Evolutionary conservation across 768 basidiomycete species (phyloP).

Genomic region (Hygrophoropsis aurantiaca): DNA sequence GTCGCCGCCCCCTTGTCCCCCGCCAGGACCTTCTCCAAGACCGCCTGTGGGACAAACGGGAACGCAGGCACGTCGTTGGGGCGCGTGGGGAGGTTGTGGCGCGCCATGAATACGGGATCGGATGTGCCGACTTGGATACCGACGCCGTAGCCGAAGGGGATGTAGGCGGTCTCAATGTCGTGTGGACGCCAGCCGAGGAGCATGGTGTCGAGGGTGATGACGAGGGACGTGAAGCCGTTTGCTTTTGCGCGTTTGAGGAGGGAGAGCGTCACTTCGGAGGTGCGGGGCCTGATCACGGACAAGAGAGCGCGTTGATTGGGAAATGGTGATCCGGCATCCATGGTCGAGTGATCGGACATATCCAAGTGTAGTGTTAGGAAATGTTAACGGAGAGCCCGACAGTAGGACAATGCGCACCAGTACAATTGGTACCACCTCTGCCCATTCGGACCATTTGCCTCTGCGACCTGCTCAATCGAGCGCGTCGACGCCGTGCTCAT

Average conservation of each 20-base stretch:
- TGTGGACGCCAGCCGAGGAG: slow-evolving; percentile 74
- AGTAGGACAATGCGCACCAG: slow-evolving; percentile 40
- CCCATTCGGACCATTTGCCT: slow-evolving; percentile 61
- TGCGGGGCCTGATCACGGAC: slow-evolving; percentile 32
- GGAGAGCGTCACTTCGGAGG: slow-evolving; percentile 37
- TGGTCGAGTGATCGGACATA: too few relatives aligned
- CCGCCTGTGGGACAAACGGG: slow-evolving; percentile 55
- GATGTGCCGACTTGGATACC: slow-evolving; percentile 68
- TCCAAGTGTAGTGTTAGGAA: slow-evolving; percentile 55
- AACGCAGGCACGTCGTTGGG: slow-evolving; percentile 43
- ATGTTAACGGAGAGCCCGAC: slow-evolving; percentile 40
- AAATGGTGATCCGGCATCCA: too few relatives aligned
- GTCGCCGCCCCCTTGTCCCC: slow-evolving; percentile 50
- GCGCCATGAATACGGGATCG: slow-evolving; percentile 79
- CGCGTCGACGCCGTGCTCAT: slow-evolving; percentile 75
- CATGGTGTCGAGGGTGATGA: slow-evolving; percentile 73
- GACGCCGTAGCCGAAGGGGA: slow-evolving; percentile 66
- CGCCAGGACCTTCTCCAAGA: slow-evolving; percentile 33
- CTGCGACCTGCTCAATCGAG: slow-evolving; percentile 76
- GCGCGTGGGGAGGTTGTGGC: slow-evolving; percentile 46
- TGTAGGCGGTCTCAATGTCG: slow-evolving; percentile 62
- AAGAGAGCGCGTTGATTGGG: background rate
- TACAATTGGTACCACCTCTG: slow-evolving; percentile 61
- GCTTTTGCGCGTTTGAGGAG: slow-evolving; percentile 43
- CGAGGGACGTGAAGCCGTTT: slow-evolving; percentile 40